Evolutionary conservation across 768 basidiomycete species (phyloP).

Genomic region (Auriscalpium vulgare): DNA sequence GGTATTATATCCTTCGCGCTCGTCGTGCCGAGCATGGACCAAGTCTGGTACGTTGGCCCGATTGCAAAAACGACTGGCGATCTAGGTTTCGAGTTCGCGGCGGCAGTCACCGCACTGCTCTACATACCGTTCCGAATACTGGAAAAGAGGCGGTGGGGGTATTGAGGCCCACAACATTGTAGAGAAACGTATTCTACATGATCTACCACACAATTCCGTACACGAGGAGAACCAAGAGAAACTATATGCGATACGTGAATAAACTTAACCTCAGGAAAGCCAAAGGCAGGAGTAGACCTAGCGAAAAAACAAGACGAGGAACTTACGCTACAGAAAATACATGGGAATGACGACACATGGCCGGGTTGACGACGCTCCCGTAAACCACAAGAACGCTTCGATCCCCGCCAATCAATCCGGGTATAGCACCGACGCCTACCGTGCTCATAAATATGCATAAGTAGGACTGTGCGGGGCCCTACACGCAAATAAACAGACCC

Average conservation of each 20-base stretch:
- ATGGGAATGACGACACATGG: too few species aligned
- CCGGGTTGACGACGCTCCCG: too few species aligned
- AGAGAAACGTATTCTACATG: neutral
- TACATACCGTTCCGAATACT: constrained; percentile 46
- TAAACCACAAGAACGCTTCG: too few species aligned
- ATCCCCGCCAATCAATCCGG: too few species aligned
- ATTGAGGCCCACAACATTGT: neutral
- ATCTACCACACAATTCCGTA: neutral
- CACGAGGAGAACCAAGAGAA: neutral
- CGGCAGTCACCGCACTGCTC: constrained; percentile 35
- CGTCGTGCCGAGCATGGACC: constrained; percentile 59
- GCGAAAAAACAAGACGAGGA: too few species aligned
- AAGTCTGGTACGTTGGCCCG: constrained; percentile 65
- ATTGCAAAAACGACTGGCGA: constrained; percentile 60
- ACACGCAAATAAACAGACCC: constrained; percentile 10
- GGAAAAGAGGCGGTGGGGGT: constrained; percentile 16
- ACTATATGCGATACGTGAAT: too few species aligned
- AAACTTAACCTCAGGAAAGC: too few species aligned
- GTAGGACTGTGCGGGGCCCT: constrained; percentile 17
- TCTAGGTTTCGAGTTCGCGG: constrained; percentile 61
- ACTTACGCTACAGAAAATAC: too few species aligned
- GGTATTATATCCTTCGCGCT: constrained; percentile 44
- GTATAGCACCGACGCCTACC: too few species aligned
- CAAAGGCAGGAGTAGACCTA: too few species aligned
- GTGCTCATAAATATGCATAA: constrained; percentile 16